These are phyloP conservation scores for Pseudogymnoascus sp. DNA, from an alignment of 2,329 filamentous ascomycete genomes.

Conservation along the genomic window DNA sequence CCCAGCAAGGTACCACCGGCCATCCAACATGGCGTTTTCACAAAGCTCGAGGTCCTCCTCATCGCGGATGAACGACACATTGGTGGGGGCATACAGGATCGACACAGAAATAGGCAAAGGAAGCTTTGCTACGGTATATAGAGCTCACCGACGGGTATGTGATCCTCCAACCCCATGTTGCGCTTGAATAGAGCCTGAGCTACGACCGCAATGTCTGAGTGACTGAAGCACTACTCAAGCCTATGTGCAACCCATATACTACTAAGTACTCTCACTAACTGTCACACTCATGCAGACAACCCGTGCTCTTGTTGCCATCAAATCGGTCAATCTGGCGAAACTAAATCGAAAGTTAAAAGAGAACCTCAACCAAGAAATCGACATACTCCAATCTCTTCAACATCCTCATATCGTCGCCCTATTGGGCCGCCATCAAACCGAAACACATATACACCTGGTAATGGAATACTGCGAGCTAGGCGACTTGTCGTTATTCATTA, in stretches of 20 bases:
- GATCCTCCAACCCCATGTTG: constrained; percentile 6
- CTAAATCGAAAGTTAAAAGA: constrained; percentile 95
- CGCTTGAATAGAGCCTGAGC: neutral
- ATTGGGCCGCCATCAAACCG: constrained; percentile 84
- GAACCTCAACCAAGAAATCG: constrained; percentile 90
- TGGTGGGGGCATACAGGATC: constrained; percentile 66
- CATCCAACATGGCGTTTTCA: constrained; percentile 31
- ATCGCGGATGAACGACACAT: constrained; percentile 32
- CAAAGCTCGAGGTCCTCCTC: constrained; percentile 35
- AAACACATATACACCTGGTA: constrained; percentile 84
- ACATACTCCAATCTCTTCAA: constrained; percentile 86
- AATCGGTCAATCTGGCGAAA: constrained; percentile 84
- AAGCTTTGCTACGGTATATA: constrained; percentile 94
- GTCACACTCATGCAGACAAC: constrained; percentile 49
- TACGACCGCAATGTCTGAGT: neutral
- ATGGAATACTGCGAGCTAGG: constrained; percentile 99
- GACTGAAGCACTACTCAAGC: constrained; percentile 1
- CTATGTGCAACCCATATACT: neutral
- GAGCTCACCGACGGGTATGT: constrained; percentile 75
- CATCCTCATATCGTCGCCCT: constrained; percentile 96
- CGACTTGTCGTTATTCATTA: constrained; percentile 91
- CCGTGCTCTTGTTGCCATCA: constrained; percentile 83
- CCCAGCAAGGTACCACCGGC: constrained; percentile 8
- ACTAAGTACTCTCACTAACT: neutral
- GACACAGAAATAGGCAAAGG: constrained; percentile 91